Conservation (phyloP, 2,329 filamentous ascomycete genomes). For the Chrysoporthe puriensis region DNA sequence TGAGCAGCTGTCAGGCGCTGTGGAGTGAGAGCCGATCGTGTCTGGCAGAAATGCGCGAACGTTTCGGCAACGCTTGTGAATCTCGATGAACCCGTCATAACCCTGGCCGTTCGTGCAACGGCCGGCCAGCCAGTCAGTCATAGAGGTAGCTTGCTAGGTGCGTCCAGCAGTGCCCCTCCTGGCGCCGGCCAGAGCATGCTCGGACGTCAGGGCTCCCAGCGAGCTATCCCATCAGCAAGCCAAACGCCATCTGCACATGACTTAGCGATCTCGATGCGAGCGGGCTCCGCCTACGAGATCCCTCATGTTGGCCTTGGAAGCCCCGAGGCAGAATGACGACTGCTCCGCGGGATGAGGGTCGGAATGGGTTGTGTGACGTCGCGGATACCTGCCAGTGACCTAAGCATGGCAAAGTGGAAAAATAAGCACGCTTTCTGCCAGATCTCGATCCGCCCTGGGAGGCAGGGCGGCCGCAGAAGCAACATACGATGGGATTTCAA, state of each 20-base stretch:
- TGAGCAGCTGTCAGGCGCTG: background rate
- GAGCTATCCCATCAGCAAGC: too few relatives aligned
- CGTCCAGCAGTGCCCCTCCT: too few relatives aligned
- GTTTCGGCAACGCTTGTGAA: background rate
- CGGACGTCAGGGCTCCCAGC: too few relatives aligned
- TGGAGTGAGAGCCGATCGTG: background rate
- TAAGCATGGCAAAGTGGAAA: slow-evolving; percentile 10
- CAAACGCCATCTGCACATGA: background rate
- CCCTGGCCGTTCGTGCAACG: background rate
- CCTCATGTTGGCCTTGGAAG: background rate
- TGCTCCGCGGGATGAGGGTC: background rate
- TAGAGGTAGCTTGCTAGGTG: too few relatives aligned
- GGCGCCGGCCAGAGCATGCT: too few relatives aligned
- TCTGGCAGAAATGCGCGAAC: background rate
- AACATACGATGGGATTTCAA: slow-evolving; percentile 15
- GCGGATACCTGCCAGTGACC: slow-evolving; percentile 21
- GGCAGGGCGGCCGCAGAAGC: slow-evolving; percentile 5
- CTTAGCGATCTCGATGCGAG: background rate
- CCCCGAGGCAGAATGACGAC: slow-evolving; percentile 3
- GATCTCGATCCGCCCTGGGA: slow-evolving; percentile 27
- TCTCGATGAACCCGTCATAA: background rate
- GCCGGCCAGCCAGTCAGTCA: background rate
- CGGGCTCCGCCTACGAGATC: background rate
- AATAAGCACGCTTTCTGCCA: slow-evolving; percentile 20
- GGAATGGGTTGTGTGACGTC: slow-evolving; percentile 15